Conservation (phyloP, 2,329 filamentous ascomycete species). For the Helminthosporium solani region DNA sequence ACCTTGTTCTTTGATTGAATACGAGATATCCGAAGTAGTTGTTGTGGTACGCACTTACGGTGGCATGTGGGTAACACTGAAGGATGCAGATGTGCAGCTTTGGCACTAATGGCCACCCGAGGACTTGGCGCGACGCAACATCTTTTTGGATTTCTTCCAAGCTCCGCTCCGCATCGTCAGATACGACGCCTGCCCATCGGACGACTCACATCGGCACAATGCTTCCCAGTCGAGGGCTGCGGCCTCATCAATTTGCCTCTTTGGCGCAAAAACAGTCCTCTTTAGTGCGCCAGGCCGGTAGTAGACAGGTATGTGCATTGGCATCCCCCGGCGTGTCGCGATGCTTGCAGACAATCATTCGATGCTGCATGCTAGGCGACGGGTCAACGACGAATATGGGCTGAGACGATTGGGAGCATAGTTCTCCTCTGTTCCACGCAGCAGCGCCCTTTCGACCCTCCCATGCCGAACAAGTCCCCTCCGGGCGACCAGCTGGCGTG, state of each 20-base stretch:
- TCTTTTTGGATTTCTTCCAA: conserved; percentile 18
- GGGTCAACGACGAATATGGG: too few species aligned
- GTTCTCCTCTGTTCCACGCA: conserved; percentile 38
- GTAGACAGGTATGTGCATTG: conserved; percentile 35
- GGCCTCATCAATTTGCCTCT: conserved; percentile 34
- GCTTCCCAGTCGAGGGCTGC: conserved; percentile 52
- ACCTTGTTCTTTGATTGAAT: too few species aligned
- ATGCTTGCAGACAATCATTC: too few species aligned
- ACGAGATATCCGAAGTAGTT: too few species aligned
- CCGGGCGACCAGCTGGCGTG: conserved; percentile 28
- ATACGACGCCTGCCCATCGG: conserved; percentile 16
- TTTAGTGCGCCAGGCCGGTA: conserved; percentile 20
- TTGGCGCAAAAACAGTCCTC: conserved; percentile 25
- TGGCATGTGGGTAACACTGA: too few species aligned
- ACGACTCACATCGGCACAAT: conserved; percentile 39
- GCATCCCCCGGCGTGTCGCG: too few species aligned
- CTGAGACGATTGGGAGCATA: too few species aligned
- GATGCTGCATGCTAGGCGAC: conserved; percentile 3
- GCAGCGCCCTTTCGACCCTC: conserved; percentile 16
- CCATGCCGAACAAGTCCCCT: conserved; percentile 28
- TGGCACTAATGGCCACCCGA: conserved; percentile 12
- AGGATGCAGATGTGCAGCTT: conserved; percentile 11
- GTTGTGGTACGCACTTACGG: too few species aligned
- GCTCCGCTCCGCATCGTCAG: conserved; percentile 6
- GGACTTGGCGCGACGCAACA: conserved; percentile 26